phyloP scores from a whole-genome alignment of 2,329 filamentous ascomycete genomes.

The Cryphonectria carpinicola region DNA sequence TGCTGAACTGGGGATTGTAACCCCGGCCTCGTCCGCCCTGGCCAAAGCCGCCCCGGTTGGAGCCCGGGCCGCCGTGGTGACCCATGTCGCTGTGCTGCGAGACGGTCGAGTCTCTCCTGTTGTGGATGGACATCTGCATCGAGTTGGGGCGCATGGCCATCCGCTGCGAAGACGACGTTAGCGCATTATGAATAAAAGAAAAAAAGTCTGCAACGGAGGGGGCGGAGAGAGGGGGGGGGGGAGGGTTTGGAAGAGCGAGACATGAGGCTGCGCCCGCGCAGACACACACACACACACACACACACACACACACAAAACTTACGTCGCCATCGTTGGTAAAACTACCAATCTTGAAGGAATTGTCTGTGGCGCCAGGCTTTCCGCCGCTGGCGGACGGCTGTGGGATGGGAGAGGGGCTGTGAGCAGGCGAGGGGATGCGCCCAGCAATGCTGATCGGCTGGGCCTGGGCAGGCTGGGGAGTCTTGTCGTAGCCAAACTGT shows the following conservation, averaged over 20 bases:
- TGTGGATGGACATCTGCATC: slow-evolving; percentile 59
- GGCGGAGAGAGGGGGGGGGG: too few relatives aligned
- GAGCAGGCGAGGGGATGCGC: slow-evolving; percentile 79
- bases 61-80: slow-evolving; percentile 61
- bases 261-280: neutral
- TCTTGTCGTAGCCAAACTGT: slow-evolving; percentile 83
- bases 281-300: neutral
- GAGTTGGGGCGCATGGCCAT: slow-evolving; percentile 69
- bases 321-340: slow-evolving; percentile 81
- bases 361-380: slow-evolving; percentile 66
- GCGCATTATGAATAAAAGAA: neutral
- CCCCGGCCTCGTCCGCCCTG: slow-evolving; percentile 56
- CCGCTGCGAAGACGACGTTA: slow-evolving; percentile 48
- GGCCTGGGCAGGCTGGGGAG: slow-evolving; percentile 60
- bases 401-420: slow-evolving; percentile 91
- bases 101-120: slow-evolving; percentile 84
- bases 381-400: slow-evolving; percentile 83
- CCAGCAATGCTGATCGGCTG: slow-evolving; percentile 67
- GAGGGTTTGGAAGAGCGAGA: neutral
- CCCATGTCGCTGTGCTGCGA: slow-evolving; percentile 77
- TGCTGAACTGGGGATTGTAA: slow-evolving; percentile 33
- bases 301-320: slow-evolving; percentile 46
- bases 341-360: slow-evolving; percentile 73
- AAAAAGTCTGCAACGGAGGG: slow-evolving; percentile 27
- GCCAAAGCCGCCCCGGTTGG: slow-evolving; percentile 60